Conservation (phyloP, 2,329 filamentous ascomycete genomes). For the Chaetomium sp. region DNA sequence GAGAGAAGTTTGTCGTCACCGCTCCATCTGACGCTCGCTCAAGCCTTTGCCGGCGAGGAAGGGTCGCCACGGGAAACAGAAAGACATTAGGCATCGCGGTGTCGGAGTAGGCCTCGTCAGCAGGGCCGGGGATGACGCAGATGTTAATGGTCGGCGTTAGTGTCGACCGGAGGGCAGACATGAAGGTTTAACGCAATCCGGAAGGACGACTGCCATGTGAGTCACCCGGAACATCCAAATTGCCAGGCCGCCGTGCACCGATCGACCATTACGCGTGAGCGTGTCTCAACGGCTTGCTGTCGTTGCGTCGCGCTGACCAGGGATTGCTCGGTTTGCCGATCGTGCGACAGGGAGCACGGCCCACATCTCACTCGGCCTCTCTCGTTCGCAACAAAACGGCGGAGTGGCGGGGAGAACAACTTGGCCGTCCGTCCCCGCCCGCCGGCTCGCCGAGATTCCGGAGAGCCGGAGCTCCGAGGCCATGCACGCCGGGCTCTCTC, state of each 20-base stretch:
- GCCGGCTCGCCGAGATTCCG: background rate
- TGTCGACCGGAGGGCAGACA: background rate
- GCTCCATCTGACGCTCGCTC: background rate
- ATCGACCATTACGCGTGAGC: background rate
- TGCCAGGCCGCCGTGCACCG: background rate
- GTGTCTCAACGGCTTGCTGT: background rate
- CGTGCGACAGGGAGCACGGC: background rate
- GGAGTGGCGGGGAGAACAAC: background rate
- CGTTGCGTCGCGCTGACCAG: background rate
- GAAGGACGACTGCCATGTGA: constrained; percentile 11
- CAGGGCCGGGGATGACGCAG: constrained; percentile 2
- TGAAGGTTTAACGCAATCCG: constrained; percentile 12
- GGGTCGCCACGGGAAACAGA: background rate
- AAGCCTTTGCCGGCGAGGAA: background rate
- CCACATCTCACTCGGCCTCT: constrained; percentile 1
- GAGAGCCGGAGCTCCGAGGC: background rate
- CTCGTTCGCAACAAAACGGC: background rate
- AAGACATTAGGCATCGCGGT: background rate
- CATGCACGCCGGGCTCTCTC: background rate
- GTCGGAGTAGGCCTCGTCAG: constrained; percentile 15
- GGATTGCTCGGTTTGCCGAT: background rate
- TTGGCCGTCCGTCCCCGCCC: background rate
- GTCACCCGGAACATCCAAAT: background rate
- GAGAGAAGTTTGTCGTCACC: constrained; percentile 10
- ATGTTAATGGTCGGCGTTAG: too few species aligned